Percentiles rank a stretch among this genome's conserved stretches.
Conservation (phyloP, 2,329 filamentous ascomycete species). For the Pseudogymnoascus sp. region DNA sequence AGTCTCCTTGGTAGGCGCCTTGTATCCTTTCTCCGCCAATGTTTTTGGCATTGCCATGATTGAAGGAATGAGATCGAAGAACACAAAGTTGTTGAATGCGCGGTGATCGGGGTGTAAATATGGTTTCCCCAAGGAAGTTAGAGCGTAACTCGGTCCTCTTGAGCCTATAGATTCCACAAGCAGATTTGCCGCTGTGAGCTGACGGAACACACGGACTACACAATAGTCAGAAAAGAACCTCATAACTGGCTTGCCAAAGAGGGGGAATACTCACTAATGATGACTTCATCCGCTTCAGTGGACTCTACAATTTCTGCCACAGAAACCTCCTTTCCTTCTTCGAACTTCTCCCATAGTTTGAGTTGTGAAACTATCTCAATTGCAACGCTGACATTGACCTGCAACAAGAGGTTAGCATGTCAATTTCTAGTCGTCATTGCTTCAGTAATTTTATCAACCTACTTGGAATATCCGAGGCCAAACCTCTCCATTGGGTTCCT, state of each 20-base stretch:
- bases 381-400: constrained; percentile 21
- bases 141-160: constrained; percentile 12
- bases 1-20: constrained; percentile 21
- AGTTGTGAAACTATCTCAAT: constrained; percentile 20
- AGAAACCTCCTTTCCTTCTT: constrained; percentile 18
- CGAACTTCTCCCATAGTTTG: constrained; percentile 19
- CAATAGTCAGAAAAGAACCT: constrained; percentile 1
- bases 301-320: constrained; percentile 17
- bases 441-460: background rate
- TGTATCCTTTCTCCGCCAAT: constrained; percentile 17
- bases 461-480: constrained; percentile 22
- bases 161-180: constrained; percentile 15
- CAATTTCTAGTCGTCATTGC: background rate
- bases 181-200: constrained; percentile 19
- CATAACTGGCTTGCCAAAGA: background rate
- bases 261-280: constrained; percentile 18
- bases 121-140: constrained; percentile 18
- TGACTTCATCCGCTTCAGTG: constrained; percentile 21
- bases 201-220: constrained; percentile 18
- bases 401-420: background rate
- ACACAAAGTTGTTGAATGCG: constrained; percentile 21
- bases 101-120: constrained; percentile 19
- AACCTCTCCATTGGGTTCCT: constrained; percentile 22
- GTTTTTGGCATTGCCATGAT: constrained; percentile 22
- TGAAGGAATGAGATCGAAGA: constrained; percentile 19